phyloP scores from a whole-genome alignment of 495 filamentous ascomycete species.

The Peziza echinospora region DNA sequence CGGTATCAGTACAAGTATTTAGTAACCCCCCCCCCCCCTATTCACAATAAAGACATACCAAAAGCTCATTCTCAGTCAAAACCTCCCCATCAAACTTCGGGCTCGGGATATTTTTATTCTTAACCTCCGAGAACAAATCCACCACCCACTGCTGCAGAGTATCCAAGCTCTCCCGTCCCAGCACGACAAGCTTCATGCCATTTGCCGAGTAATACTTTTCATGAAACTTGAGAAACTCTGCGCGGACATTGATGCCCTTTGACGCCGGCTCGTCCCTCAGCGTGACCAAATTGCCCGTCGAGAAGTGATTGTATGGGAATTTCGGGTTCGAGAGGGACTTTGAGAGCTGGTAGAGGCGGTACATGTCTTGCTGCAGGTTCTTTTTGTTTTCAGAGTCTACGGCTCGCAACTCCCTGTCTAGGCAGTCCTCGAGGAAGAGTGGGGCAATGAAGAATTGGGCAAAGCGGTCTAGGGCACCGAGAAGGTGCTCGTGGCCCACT shows the following conservation, averaged over 20 bases:
- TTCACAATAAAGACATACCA: no score
- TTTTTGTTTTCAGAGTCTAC: conserved; percentile 99
- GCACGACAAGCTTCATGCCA: conserved; percentile 78
- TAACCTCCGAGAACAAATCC: conserved; percentile 63
- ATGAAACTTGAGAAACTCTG: conserved; percentile 90
- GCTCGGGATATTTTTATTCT: conserved; percentile 56
- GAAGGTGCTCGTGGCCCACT: conserved; percentile 57
- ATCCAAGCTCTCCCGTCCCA: conserved; percentile 77
- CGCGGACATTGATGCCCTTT: conserved; percentile 65
- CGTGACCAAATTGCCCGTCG: conserved; percentile 78
- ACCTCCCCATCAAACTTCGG: conserved; percentile 14
- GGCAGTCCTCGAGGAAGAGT: conserved; percentile 68
- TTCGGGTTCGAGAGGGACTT: conserved; percentile 75
- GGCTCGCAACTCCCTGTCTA: conserved; percentile 78
- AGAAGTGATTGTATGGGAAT: conserved; percentile 92
- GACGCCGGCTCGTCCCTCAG: conserved; percentile 66
- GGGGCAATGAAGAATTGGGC: conserved; percentile 93
- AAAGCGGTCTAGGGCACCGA: conserved; percentile 84
- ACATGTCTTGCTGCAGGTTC: conserved; percentile 87
- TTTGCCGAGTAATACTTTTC: conserved; percentile 86
- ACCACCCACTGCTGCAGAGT: conserved; percentile 70
- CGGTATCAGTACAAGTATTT: neutral
- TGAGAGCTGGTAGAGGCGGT: conserved; percentile 79
- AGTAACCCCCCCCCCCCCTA: no score
- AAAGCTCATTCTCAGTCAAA: conserved; percentile 13